Evolutionary conservation across 176 grass and related monocot genomes (phyloP).

Genomic region (Carex pumila): DNA sequence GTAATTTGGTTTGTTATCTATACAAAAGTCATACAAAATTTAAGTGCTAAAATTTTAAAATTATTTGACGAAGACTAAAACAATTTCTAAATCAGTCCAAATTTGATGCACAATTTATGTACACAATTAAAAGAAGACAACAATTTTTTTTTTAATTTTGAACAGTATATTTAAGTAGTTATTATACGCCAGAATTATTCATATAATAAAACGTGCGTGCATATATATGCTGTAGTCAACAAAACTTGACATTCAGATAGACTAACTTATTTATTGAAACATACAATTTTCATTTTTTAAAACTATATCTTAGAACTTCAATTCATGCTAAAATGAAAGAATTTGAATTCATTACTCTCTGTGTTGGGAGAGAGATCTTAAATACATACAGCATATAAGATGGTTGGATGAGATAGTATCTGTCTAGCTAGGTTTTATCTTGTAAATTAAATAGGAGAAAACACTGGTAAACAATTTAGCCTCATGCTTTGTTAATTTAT

Average conservation of each 20-base stretch:
- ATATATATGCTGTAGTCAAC: not conserved
- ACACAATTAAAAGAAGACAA: not conserved
- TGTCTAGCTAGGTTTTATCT: not conserved
- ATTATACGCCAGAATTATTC: not conserved
- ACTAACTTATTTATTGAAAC: not conserved
- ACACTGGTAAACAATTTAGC: not conserved
- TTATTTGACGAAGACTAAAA: not conserved
- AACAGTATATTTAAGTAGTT: not conserved
- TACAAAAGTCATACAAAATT: not conserved
- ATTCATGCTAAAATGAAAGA: not conserved
- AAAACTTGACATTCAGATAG: not conserved
- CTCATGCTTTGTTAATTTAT: not conserved
- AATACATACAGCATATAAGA: not conserved
- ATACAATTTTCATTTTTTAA: not conserved
- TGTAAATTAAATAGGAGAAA: not conserved
- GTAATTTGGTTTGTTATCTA: not conserved
- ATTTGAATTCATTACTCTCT: not conserved
- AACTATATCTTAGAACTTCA: not conserved
- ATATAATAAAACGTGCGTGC: not conserved
- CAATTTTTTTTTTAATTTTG: not conserved
- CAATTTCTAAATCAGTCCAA: not conserved
- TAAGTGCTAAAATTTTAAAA: not conserved
- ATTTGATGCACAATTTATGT: no score
- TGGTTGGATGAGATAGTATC: not conserved
- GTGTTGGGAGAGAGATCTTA: not conserved